Conservation (phyloP, 371 early-diverging fungal species). For the Lichtheimia corymbifera region DNA sequence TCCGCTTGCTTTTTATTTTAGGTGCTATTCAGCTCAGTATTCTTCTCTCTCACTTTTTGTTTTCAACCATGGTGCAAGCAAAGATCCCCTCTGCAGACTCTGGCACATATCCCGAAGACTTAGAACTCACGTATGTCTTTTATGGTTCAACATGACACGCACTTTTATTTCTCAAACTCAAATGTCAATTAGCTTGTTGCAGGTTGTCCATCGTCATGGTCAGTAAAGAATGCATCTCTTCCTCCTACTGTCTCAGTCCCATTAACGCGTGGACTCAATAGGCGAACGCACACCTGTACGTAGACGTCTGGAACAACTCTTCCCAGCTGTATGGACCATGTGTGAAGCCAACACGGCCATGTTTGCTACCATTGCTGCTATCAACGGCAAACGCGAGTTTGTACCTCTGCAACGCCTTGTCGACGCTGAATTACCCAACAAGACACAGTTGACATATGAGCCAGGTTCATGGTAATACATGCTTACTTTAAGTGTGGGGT, state of each 20-base stretch:
- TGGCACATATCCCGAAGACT: conserved; percentile 12
- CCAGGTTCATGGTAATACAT: conserved; percentile 39
- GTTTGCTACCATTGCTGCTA: conserved; percentile 46
- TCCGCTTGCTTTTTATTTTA: no score
- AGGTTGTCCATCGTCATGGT: conserved; percentile 64
- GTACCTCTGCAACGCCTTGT: conserved; percentile 37
- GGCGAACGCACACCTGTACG: conserved; percentile 61
- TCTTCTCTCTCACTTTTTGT: background rate
- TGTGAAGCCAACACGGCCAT: conserved; percentile 50
- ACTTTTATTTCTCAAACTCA: background rate
- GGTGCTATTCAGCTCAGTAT: no score
- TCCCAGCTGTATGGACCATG: conserved; percentile 57
- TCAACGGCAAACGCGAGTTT: conserved; percentile 4
- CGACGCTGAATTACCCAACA: conserved; percentile 22
- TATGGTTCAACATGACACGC: background rate
- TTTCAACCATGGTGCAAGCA: conserved; percentile 1
- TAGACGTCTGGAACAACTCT: conserved; percentile 34
- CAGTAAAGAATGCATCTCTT: conserved; percentile 8
- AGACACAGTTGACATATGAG: conserved; percentile 16
- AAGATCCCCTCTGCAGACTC: conserved; percentile 9
- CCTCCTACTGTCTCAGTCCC: background rate
- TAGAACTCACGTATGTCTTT: conserved; percentile 8
- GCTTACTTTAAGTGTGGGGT: no score
- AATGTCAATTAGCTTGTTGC: conserved; percentile 33
- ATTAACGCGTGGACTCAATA: conserved; percentile 7